Conservation (phyloP, 495 filamentous ascomycete species). For the Podospora australis region DNA sequence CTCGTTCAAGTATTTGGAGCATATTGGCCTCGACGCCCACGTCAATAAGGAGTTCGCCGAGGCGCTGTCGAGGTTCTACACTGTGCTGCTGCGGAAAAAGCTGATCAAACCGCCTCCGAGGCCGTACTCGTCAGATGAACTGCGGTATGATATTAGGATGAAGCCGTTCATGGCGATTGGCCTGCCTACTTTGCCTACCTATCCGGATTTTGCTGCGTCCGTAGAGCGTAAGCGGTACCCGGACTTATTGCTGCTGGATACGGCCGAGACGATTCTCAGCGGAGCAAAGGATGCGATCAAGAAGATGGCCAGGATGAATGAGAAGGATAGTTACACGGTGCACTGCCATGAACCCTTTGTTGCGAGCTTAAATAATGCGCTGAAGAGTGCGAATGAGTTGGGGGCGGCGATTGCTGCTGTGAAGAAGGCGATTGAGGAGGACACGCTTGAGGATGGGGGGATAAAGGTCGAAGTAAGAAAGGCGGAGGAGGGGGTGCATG, state of each 20-base stretch:
- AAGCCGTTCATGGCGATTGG: constrained; percentile 70
- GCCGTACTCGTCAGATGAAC: constrained; percentile 61
- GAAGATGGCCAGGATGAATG: constrained; percentile 44
- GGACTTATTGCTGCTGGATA: no score
- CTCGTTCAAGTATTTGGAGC: constrained; percentile 53
- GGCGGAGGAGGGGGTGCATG: constrained; percentile 54
- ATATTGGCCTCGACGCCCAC: constrained; percentile 58
- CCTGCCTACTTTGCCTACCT: constrained; percentile 62
- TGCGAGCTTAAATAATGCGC: constrained; percentile 48
- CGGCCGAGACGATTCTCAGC: no score
- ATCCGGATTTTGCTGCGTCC: no score
- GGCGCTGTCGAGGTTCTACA: constrained; percentile 60
- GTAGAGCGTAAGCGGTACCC: no score
- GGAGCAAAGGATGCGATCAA: no score
- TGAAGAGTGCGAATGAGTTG: constrained; percentile 60
- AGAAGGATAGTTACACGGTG: constrained; percentile 39
- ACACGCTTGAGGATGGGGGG: constrained; percentile 25
- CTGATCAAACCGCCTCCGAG: constrained; percentile 53
- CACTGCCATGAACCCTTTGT: constrained; percentile 55
- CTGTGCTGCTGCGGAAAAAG: constrained; percentile 53
- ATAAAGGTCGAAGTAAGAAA: constrained; percentile 52
- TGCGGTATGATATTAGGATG: constrained; percentile 86
- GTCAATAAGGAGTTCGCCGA: constrained; percentile 66
- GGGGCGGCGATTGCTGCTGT: constrained; percentile 56
- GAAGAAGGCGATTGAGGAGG: constrained; percentile 37